Base-by-base conservation (phyloP, 1,284 basidiomycete genomes). In the Cutaneotrichosporon sp. region DNA sequence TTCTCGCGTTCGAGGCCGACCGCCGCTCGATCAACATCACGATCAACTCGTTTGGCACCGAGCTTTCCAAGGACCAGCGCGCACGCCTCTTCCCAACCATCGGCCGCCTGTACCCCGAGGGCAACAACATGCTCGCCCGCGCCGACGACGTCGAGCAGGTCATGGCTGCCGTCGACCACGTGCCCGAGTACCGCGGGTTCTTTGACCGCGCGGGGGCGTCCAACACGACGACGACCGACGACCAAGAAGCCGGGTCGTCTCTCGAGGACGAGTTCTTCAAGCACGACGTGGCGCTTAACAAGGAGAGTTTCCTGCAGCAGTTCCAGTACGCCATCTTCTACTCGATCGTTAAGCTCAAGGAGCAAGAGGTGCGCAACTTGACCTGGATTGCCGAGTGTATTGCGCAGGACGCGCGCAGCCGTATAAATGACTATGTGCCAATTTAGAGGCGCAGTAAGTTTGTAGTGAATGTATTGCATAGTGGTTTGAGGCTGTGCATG, bases 381-480 rank as follows among this genome's bases (percentile, higher is more conserved):
- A 95, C 92, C 34, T 98, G 95, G 95, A 95, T 97, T 79, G 92
- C 93, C 59, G 94, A 97, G 82, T 97, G 93, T 79, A 95, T 97
- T 70, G 92, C 92, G 16, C 93, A 97, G 82, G 89, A 95, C 80
- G 92, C 92, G 20, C 59, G 59, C 10, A 91, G 95, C 73, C 86
- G 94, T 80, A 92, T 97, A 81, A 88, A 92, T 73, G 92, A 95
- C 80, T 94, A 89, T 80, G 92, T 94, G 83, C 87, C 90, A 67
- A 89, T 91, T 66, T 92, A 56, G 49, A 50, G 47, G 25, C 13
- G 47, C 7, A 27, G n/a, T 27, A 36, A 38, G 47, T 36, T 58
- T 58, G 50, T 58, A 58, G 56, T 45, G 33, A 56, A 53, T 45
- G 56, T 53, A 53, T 53, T 50, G 47, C 47, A 29, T 50, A 50